A percentile compares a stretch with the other conserved stretches of the same genome.
Conservation (phyloP, 2,329 filamentous ascomycete species). For the Colletotrichum shisoi region DNA sequence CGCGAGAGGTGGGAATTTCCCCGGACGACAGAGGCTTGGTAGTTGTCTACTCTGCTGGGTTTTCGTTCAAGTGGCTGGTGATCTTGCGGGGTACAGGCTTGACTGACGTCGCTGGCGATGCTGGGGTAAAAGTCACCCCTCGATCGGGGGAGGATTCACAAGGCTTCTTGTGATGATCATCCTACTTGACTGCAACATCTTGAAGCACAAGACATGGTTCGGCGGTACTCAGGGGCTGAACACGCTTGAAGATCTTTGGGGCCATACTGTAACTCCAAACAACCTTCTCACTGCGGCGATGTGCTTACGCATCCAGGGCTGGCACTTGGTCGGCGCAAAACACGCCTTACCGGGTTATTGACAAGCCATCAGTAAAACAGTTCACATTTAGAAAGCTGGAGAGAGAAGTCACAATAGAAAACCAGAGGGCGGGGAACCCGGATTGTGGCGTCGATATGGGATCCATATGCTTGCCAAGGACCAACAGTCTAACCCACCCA, state of each 20-base stretch:
- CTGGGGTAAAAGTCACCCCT: background rate
- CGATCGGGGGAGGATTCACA: background rate
- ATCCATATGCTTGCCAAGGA: constrained; percentile 14
- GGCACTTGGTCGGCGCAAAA: background rate
- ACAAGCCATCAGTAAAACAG: background rate
- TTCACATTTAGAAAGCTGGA: background rate
- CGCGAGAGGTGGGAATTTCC: constrained; percentile 25
- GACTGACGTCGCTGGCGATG: constrained; percentile 16
- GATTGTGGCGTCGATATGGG: constrained; percentile 4
- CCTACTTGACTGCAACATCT: background rate
- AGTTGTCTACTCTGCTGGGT: background rate
- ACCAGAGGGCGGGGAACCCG: background rate
- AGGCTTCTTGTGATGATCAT: background rate
- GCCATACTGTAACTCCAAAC: too few relatives aligned
- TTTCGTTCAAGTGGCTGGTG: constrained; percentile 8
- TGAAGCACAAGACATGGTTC: background rate
- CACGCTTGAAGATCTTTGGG: background rate
- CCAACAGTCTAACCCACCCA: background rate
- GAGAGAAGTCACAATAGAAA: background rate
- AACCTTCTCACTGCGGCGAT: too few relatives aligned
- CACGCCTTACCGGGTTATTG: background rate
- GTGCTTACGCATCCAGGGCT: too few relatives aligned
- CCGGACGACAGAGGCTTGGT: constrained; percentile 14
- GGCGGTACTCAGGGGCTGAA: background rate
- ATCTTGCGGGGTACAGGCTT: constrained; percentile 27